Conservation (phyloP, 805 yeast species). For the Zygoascus ofunaensis region DNA sequence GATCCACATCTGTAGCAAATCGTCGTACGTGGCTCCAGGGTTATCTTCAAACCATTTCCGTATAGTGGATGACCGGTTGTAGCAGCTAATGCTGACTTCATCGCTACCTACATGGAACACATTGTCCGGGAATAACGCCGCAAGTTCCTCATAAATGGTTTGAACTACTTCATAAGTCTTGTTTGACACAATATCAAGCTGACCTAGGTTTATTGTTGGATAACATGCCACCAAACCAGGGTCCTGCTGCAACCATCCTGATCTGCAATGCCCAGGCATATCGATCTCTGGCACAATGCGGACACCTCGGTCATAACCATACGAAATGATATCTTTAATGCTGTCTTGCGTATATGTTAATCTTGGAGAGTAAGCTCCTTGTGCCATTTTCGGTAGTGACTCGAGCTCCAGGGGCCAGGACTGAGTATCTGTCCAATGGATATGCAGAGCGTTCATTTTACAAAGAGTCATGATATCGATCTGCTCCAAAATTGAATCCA, state of each 20-base stretch:
- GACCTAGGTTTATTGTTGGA: constrained; percentile 39
- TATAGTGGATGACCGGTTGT: constrained; percentile 26
- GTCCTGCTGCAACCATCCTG: constrained; percentile 33
- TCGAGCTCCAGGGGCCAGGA: constrained; percentile 34
- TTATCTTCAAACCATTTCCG: constrained; percentile 28
- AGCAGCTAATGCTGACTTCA: constrained; percentile 31
- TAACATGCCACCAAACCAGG: constrained; percentile 29
- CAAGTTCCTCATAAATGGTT: constrained; percentile 30
- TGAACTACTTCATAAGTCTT: constrained; percentile 29
- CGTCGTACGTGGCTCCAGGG: constrained; percentile 23
- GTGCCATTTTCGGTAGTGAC: constrained; percentile 31
- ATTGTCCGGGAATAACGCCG: constrained; percentile 28
- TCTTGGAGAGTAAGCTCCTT: constrained; percentile 31
- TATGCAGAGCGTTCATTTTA: constrained; percentile 35
- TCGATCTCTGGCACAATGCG: constrained; percentile 37
- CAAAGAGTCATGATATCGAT: constrained; percentile 33
- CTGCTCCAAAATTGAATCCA: constrained; percentile 27
- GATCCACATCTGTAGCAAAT: constrained; percentile 31
- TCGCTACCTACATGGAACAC: constrained; percentile 38
- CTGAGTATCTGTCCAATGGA: constrained; percentile 35
- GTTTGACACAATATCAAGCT: constrained; percentile 30
- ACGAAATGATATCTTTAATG: constrained; percentile 25
- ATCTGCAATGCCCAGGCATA: constrained; percentile 35
- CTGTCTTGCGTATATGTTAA: constrained; percentile 29
- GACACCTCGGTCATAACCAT: constrained; percentile 32